These are phyloP conservation scores for Amoebophrya sp. DNA, from an alignment of 169 alveolate genomes.

Conservation along the genomic window DNA sequence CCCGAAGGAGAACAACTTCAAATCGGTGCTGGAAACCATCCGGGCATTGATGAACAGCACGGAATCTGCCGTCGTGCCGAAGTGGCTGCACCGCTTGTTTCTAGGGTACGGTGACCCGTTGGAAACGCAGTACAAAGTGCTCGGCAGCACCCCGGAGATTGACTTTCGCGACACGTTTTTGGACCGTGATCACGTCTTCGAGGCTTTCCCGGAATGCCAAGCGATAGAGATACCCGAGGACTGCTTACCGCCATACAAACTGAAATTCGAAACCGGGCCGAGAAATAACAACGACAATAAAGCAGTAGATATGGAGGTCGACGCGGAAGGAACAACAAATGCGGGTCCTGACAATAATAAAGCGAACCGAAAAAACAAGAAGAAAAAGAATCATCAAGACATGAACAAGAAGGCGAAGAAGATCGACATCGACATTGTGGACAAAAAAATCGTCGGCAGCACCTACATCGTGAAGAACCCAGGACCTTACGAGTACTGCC, in stretches of 20 bases:
- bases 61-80: conserved; percentile 56
- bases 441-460: background rate
- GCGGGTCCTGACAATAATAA: background rate
- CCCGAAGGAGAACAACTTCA: conserved; percentile 78
- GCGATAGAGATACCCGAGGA: conserved; percentile 41
- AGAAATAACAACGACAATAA: background rate
- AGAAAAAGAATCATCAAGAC: background rate
- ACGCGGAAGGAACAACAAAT: background rate
- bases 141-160: conserved; percentile 37
- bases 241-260: conserved; percentile 39
- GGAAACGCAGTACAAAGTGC: conserved; percentile 53
- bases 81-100: conserved; percentile 63
- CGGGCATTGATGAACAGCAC: conserved; percentile 59
- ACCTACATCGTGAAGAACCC: background rate
- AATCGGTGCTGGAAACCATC: conserved; percentile 69
- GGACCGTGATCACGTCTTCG: conserved; percentile 42
- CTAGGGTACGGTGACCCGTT: conserved; percentile 66
- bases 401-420: background rate
- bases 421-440: background rate
- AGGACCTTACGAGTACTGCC: background rate
- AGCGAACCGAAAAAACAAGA: background rate
- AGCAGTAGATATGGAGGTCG: conserved; percentile 2
- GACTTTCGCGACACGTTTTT: conserved; percentile 52
- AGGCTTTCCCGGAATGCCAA: conserved; percentile 48
- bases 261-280: conserved; percentile 32